phyloP scores from a whole-genome alignment of 176 grass and related monocot genomes.

The Cenchrus fungigraminus region DNA sequence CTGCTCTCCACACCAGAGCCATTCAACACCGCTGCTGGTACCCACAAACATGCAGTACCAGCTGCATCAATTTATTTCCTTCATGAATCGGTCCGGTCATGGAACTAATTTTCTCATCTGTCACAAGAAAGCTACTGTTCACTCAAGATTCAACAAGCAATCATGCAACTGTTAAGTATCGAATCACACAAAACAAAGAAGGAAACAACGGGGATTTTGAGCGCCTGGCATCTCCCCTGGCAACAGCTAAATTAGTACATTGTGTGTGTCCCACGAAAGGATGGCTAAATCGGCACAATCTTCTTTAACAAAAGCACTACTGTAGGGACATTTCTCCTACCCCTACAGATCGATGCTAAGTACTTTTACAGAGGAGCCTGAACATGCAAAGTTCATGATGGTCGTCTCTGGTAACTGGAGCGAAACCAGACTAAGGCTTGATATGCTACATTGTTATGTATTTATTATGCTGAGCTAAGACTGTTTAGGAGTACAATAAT shows the following conservation, averaged over 20 bases:
- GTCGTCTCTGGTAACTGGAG: background rate
- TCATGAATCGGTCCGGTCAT: background rate
- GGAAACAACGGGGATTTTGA: background rate
- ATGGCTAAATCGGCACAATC: slow-evolving; percentile 7
- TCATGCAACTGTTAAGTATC: background rate
- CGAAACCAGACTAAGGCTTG: background rate
- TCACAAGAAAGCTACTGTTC: slow-evolving; percentile 17
- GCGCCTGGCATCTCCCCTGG: background rate
- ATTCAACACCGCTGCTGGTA: slow-evolving; percentile 35
- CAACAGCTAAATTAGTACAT: slow-evolving; percentile 10
- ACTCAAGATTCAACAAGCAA: slow-evolving; percentile 19
- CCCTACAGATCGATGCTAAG: slow-evolving; percentile 24
- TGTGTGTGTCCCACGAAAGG: background rate
- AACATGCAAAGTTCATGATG: slow-evolving; percentile 18
- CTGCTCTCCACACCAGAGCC: slow-evolving; percentile 22
- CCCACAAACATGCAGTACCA: slow-evolving; percentile 28
- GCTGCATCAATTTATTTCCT: slow-evolving; percentile 7
- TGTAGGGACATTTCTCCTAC: background rate
- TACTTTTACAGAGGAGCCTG: background rate
- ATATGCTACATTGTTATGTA: slow-evolving; percentile 12
- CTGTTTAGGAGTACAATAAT: background rate
- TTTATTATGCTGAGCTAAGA: background rate
- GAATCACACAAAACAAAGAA: background rate
- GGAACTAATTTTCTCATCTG: slow-evolving; percentile 4
- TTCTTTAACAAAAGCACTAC: slow-evolving; percentile 38